Conservation (phyloP, 2,329 filamentous ascomycete genomes). For the Hypoxylon sp. region DNA sequence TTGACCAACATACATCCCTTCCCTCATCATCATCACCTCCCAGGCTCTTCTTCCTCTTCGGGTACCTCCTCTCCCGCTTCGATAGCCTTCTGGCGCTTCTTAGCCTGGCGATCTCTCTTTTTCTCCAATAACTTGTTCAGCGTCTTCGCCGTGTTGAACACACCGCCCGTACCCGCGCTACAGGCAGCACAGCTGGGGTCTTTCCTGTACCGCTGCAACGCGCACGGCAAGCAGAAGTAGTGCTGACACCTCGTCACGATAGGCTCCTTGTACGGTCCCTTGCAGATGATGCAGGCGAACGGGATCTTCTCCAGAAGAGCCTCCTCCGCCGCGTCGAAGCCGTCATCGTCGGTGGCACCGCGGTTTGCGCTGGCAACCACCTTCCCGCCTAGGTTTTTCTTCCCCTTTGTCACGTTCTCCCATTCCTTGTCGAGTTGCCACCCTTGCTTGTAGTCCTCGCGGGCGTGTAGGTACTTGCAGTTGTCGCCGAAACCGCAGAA, state of each 20-base stretch:
- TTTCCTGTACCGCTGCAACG: conserved; percentile 84
- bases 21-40: conserved; percentile 23
- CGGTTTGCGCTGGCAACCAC: conserved; percentile 67
- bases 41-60: conserved; percentile 52
- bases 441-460: conserved; percentile 85
- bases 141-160: conserved; percentile 88
- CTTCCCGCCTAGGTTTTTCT: conserved; percentile 68
- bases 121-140: conserved; percentile 81
- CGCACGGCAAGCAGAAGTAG: conserved; percentile 94
- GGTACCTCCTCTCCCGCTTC: conserved; percentile 61
- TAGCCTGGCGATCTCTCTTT: conserved; percentile 70
- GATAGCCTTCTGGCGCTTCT: conserved; percentile 62
- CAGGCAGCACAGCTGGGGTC: conserved; percentile 89
- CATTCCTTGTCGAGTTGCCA: conserved; percentile 97
- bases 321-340: conserved; percentile 67
- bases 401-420: conserved; percentile 82
- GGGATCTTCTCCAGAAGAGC: conserved; percentile 83
- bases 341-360: conserved; percentile 50
- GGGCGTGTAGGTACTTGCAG: conserved; percentile 82
- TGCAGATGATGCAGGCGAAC: conserved; percentile 89
- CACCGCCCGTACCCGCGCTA: conserved; percentile 83
- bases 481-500: conserved; percentile 76
- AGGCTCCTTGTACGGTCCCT: conserved; percentile 78
- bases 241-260: conserved; percentile 91
- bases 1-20: too few species aligned